Evolutionary conservation across 2,329 filamentous ascomycete genomes (phyloP), one percentile per base, ranked within the genome.

Genomic region (Ceratocystis alfenasii): DNA sequence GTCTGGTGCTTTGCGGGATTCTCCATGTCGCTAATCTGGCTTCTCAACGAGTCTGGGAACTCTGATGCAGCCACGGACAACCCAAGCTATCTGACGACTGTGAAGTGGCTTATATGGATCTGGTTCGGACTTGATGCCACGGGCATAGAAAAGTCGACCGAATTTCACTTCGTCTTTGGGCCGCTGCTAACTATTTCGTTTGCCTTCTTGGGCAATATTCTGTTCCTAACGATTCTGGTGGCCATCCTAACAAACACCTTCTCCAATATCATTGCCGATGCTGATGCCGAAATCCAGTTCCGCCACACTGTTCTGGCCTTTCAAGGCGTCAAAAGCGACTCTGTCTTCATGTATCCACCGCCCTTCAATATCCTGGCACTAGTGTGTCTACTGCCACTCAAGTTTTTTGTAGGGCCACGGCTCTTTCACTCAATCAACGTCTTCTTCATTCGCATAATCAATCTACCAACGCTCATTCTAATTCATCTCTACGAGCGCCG

Each of bases 21-120:
- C 72, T 76, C 89, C 7, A 78, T 90, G 8, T 84, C 85, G 6
- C 79, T 90, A 73, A 80, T 83, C 68, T 89, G 87, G 86, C 81
- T 90, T 6, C 71, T 76, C 44, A 67, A 67, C 15, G 66, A 67
- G 41, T 67, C 66, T n/a, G 53, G 60, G 3, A 67, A 67, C 66
- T 67, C 66, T 15, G 66, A 67, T 25, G 60, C 62, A n/a, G 72
- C 71, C 30, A 71, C 71, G 1, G 67, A 74, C 67, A 69, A 72
- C 25, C 74, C 75, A 1, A 72, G 71, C 46, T 78, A 76, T 76
- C 72, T 74, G 36, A 86, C 85, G 0, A 87, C 89, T 62, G 81
- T 81, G 41, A 89, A 89, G 73, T 90, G 87, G 87, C 87, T 90
- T 80, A 78, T 90, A 2, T 89, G 85, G 84, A 87, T 90, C 70